A percentile compares a stretch with the other conserved stretches of the same genome.
Conservation (phyloP, 208 protist species). For the Trypanosoma caninum region DNA sequence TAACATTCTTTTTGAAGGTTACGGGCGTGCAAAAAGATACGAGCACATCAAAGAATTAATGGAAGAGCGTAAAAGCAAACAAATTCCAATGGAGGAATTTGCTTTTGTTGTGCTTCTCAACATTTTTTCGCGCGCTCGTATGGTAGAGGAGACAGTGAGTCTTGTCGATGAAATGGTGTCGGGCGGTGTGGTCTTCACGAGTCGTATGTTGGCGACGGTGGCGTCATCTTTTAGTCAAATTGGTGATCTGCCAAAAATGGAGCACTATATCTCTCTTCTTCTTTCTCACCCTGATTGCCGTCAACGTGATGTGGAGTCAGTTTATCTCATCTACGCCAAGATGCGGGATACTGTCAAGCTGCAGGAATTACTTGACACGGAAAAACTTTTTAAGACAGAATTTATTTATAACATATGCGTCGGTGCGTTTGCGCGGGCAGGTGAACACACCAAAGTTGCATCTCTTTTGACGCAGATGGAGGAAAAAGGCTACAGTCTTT, state of each 20-base stretch:
- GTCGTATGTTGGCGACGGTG: conserved; percentile 75
- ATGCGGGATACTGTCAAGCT: conserved; percentile 78
- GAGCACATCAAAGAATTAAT: conserved; percentile 82
- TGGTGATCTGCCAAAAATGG: conserved; percentile 67
- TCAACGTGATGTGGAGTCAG: conserved; percentile 73
- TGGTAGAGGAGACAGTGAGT: conserved; percentile 61
- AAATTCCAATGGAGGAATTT: conserved; percentile 87
- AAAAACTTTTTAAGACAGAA: conserved; percentile 54
- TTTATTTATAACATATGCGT: conserved; percentile 88
- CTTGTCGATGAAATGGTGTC: conserved; percentile 78
- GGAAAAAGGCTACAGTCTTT: conserved; percentile 57
- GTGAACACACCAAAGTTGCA: conserved; percentile 82
- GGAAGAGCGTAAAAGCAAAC: conserved; percentile 58
- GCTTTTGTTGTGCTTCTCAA: conserved; percentile 84
- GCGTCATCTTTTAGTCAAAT: conserved; percentile 66
- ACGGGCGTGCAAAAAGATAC: conserved; percentile 82
- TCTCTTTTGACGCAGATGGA: conserved; percentile 81
- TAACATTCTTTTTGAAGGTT: conserved; percentile 90
- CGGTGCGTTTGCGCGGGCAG: conserved; percentile 75
- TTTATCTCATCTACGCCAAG: conserved; percentile 81
- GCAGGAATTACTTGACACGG: conserved; percentile 79
- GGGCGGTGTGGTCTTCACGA: conserved; percentile 56
- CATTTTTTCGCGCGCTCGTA: conserved; percentile 68
- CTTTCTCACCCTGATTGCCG: conserved; percentile 72
- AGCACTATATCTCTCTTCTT: conserved; percentile 73